Evolutionary conservation across 768 basidiomycete genomes (phyloP).

Genomic region (Leucocoprinus birnbaumii): DNA sequence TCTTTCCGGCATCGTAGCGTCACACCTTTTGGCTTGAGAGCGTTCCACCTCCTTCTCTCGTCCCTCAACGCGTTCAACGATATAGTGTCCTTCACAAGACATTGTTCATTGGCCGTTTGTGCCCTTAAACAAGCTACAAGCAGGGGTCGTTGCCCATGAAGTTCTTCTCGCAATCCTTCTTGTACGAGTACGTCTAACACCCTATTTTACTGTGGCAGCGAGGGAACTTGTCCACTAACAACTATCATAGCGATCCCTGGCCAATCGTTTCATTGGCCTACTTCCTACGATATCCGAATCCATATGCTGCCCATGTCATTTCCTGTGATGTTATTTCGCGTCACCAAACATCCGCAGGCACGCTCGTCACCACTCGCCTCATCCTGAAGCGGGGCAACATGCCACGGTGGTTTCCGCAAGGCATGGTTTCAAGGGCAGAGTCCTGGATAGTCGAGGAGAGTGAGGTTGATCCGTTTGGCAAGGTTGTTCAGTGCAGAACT

Average conservation of each 20-base stretch:
- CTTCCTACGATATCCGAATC: constrained; percentile 95
- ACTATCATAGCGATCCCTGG: constrained; percentile 77
- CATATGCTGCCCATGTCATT: constrained; percentile 88
- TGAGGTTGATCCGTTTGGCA: constrained; percentile 83
- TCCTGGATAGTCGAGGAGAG: constrained; percentile 96
- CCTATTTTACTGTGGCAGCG: background rate
- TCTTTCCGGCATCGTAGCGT: background rate
- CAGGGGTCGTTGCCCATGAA: constrained; percentile 44
- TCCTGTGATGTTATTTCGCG: constrained; percentile 96
- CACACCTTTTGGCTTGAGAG: background rate
- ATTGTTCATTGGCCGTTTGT: background rate
- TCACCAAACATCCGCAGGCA: constrained; percentile 64
- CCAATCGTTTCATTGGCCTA: constrained; percentile 90
- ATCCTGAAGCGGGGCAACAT: constrained; percentile 91
- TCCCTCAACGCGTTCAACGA: background rate
- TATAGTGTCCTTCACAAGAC: constrained; percentile 4
- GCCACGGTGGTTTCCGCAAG: constrained; percentile 87
- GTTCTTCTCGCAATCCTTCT: constrained; percentile 53
- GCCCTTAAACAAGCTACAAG: constrained; percentile 6
- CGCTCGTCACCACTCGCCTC: constrained; percentile 82
- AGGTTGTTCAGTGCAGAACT: constrained; percentile 74
- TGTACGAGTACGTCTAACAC: constrained; percentile 46
- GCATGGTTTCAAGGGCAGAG: constrained; percentile 81
- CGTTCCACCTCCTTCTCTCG: background rate
- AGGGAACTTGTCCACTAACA: constrained; percentile 15